Evolutionary conservation across 345 rosid genomes (phyloP).

Genomic region (Euphorbia tirucalli): DNA sequence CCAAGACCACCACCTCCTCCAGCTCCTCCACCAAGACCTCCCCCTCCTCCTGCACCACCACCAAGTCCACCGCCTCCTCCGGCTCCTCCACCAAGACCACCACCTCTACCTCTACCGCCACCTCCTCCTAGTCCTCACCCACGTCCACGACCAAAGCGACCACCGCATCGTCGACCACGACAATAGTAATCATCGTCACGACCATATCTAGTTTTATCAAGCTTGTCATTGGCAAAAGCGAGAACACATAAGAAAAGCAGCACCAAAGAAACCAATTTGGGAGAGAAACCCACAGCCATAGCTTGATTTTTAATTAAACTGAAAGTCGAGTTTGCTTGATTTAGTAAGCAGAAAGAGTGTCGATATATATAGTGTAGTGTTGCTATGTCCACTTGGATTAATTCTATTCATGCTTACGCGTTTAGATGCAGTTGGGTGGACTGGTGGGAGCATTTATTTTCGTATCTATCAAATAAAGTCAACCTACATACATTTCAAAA

Average conservation of each 20-base stretch:
- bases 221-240: constrained; percentile 21
- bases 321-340: neutral
- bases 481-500: neutral
- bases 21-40: constrained; percentile 38
- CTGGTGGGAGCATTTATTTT: constrained; percentile 34
- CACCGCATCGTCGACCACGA: constrained; percentile 28
- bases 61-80: constrained; percentile 8
- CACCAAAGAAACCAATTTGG: constrained; percentile 34
- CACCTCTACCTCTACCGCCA: constrained; percentile 11
- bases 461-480: constrained; percentile 8
- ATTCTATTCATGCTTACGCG: constrained; percentile 26
- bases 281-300: constrained; percentile 25
- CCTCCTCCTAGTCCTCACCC: constrained; percentile 15
- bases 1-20: constrained; percentile 42
- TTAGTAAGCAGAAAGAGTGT: neutral
- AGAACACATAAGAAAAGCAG: constrained; percentile 23
- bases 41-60: constrained; percentile 7
- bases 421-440: constrained; percentile 34
- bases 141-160: constrained; percentile 17
- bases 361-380: neutral
- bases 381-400: neutral
- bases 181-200: constrained; percentile 22
- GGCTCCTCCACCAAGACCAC: neutral
- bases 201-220: constrained; percentile 23
- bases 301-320: neutral